Base-by-base conservation (phyloP, 2,329 filamentous ascomycete genomes). In the Colletotrichum lini region DNA sequence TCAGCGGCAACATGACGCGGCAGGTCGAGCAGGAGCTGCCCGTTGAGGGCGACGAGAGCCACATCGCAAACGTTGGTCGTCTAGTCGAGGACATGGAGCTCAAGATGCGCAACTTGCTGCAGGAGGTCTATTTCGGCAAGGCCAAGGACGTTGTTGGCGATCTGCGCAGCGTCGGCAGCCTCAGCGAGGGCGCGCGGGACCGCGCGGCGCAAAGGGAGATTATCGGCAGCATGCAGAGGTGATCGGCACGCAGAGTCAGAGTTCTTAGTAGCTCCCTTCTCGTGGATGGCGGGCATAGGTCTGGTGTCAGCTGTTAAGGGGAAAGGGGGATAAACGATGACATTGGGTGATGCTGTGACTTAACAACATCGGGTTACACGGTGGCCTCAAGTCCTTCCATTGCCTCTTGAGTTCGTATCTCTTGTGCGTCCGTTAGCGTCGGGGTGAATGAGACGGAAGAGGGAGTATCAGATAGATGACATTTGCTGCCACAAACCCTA, bases 61-160 rank as follows among this genome's bases (percentile, higher is more conserved):
- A 99, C 86, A 96, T 99, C 77, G 94, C 93, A 77, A 99, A 99
- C 83, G 94, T 98, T 72, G 96, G 96, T 69, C 89, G 92, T 74
- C 88, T 99, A 79, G 95, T 99, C 63, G 96, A 99, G 87, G 96
- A 99, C 82, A 98, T 99, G 96, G 96, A 99, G 85, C 90, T 98
- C 81, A 98, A 98, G 88, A 98, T 99, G 96, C 91, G 96, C 75
- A 99, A 99, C 83, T 83, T 98, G 82, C 86, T 99, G 81, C 96
- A 99, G 87, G 96, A 99, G 84, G 96, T 99, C 60, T 99, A 99
- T 85, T 99, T 99, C 84, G 96, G 96, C 80, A 99, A 99, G 87
- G 96, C 96, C 66, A 98, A 97, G 89, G 96, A 99, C 83, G 95
- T 99, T 3, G 96, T 99, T 4, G 96, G 96, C 66, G 96, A 99